Base-by-base conservation (phyloP, 345 rosid species). In the Acer saccharum region DNA sequence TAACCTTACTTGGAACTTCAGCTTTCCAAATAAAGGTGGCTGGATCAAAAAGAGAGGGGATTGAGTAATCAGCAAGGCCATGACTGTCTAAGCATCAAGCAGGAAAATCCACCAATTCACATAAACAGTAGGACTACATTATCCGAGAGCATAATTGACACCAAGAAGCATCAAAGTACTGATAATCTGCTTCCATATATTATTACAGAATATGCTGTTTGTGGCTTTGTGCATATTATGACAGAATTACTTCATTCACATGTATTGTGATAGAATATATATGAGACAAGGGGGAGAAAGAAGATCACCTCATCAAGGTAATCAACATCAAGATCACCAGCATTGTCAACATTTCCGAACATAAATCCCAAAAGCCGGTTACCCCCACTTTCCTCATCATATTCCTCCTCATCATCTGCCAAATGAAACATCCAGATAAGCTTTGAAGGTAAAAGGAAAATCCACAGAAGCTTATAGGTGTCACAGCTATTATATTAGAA, bases 251-350 rank as follows among this genome's bases (percentile, higher is more conserved):
- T 46, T 73, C 14, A 12, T 50, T 41, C 39, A 20, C n/a, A 21
- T 23, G 14, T 23, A 43, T 14, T 25, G 43, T 57, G 39, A 23
- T 5, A 72, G n/a, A 57, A 20, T 65, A 18, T 9, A 63, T 4
- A 7, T 21, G 65, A 14, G 63, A 58, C 12, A 79, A 55, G 54
- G 25, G 25, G 52, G 10, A 65, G 41, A 7, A 16, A 54, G 58
- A 68, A 79, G 9, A 52, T 81, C 27, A 94, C 98, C 97, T 94
- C 97, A 80, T 96, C 99, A 76, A 96, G 98, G 83, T 96, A 96
- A 87, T 96, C 99, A 72, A 87, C 97, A 78, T 96, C 99, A 61
- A 94, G 94, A 82, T 94, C 99, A 10, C 99, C 99, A 1, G 94
- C 85, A 81, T 94, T 89, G 79, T 96, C 98, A 77, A 94, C 97